phyloP scores from a whole-genome alignment of 2,329 filamentous ascomycete species.

The Colletotrichum plurivorum region DNA sequence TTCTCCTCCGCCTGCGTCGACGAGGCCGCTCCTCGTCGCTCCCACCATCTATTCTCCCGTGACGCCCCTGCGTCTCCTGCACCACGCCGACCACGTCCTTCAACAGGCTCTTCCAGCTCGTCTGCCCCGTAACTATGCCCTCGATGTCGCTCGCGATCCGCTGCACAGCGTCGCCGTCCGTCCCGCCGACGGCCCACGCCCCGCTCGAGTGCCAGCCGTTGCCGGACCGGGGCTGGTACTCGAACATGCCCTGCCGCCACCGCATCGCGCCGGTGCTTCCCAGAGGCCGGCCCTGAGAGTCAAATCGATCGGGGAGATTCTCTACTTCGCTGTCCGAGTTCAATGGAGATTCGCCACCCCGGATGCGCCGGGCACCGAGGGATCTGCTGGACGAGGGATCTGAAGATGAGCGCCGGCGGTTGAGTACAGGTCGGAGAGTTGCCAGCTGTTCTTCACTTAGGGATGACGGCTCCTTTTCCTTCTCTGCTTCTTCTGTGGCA shows the following conservation, averaged over 20 bases:
- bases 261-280: constrained; percentile 43
- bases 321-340: constrained; percentile 58
- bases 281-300: constrained; percentile 58
- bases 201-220: constrained; percentile 56
- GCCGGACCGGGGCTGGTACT: constrained; percentile 50
- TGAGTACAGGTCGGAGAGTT: constrained; percentile 36
- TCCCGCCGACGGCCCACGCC: constrained; percentile 61
- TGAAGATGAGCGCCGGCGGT: constrained; percentile 48
- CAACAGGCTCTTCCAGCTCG: constrained; percentile 50
- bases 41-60: constrained; percentile 40
- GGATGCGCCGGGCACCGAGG: constrained; percentile 43
- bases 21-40: constrained; percentile 41
- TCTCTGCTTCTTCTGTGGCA: constrained; percentile 39
- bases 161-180: constrained; percentile 58
- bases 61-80: constrained; percentile 28
- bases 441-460: constrained; percentile 40
- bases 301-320: constrained; percentile 63
- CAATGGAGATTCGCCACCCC: constrained; percentile 39
- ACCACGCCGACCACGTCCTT: constrained; percentile 48
- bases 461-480: constrained; percentile 31
- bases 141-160: constrained; percentile 54
- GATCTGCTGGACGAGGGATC: constrained; percentile 53
- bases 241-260: constrained; percentile 60
- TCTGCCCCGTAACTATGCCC: constrained; percentile 48
- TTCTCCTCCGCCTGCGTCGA: constrained; percentile 33